Evolutionary conservation across 2,329 filamentous ascomycete species (phyloP).

Genomic region (Nigrospora osmanthi): DNA sequence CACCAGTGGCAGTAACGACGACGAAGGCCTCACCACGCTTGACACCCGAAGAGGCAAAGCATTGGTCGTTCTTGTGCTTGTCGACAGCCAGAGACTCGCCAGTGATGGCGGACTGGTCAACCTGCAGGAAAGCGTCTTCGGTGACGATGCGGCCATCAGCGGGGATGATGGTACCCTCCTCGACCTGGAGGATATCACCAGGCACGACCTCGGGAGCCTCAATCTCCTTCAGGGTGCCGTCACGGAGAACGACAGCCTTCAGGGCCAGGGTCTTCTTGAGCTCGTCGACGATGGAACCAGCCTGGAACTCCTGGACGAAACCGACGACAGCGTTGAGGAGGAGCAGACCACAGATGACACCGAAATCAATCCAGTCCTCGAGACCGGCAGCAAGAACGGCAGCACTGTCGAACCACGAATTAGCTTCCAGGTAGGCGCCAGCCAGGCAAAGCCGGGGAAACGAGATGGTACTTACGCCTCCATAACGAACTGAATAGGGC

Average conservation of each 20-base stretch:
- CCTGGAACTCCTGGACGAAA: slow-evolving; percentile 85
- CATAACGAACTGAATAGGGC: slow-evolving; percentile 92
- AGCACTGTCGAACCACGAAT: slow-evolving; percentile 28
- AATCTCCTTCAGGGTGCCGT: slow-evolving; percentile 68
- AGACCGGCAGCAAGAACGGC: slow-evolving; percentile 77
- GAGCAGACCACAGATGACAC: slow-evolving; percentile 78
- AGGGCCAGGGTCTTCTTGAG: slow-evolving; percentile 85
- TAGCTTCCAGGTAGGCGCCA: too few relatives aligned
- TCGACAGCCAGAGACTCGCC: slow-evolving; percentile 88
- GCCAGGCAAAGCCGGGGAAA: too few relatives aligned
- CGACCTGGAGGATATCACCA: slow-evolving; percentile 82
- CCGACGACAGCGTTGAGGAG: slow-evolving; percentile 79
- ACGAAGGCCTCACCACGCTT: slow-evolving; percentile 86
- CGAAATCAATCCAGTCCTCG: slow-evolving; percentile 86
- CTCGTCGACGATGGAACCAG: slow-evolving; percentile 83
- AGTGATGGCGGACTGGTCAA: slow-evolving; percentile 88
- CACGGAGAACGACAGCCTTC: slow-evolving; percentile 80
- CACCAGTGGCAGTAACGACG: slow-evolving; percentile 76
- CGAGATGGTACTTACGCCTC: slow-evolving; percentile 41
- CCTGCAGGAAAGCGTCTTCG: slow-evolving; percentile 76
- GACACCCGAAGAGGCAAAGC: slow-evolving; percentile 79
- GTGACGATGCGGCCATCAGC: slow-evolving; percentile 83
- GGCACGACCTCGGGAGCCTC: slow-evolving; percentile 80
- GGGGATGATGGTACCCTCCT: slow-evolving; percentile 88
- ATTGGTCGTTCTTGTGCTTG: slow-evolving; percentile 74